A percentile compares a stretch with the other conserved stretches of the same genome.
These are phyloP conservation scores for Solanum hybrid DNA, from an alignment of 305 asterid species.

Conservation along the genomic window DNA sequence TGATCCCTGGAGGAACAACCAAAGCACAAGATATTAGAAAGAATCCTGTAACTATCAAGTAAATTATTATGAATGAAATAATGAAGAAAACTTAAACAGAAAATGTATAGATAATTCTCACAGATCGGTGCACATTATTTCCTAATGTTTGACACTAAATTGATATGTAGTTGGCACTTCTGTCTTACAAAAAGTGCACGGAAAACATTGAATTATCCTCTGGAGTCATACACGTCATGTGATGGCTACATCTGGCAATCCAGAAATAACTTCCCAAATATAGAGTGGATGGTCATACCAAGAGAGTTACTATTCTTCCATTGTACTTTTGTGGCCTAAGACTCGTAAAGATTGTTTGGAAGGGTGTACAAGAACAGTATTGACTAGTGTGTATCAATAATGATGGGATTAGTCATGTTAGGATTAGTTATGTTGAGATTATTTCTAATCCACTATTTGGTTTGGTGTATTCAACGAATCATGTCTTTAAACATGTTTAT, in stretches of 20 bases:
- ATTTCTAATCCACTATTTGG: neutral
- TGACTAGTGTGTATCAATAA: neutral
- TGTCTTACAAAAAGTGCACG: neutral
- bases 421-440: neutral
- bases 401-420: neutral
- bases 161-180: neutral
- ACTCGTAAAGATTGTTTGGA: neutral
- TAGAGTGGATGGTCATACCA: neutral
- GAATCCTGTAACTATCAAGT: neutral
- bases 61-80: neutral
- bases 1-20: slow-evolving; percentile 13
- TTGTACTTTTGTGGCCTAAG: neutral
- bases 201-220: neutral
- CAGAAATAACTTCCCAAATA: neutral
- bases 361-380: neutral
- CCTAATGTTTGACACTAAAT: neutral
- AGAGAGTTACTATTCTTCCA: neutral
- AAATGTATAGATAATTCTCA: neutral
- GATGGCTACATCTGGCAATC: neutral
- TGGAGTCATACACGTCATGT: neutral
- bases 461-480: neutral
- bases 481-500: neutral
- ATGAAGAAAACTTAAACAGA: neutral
- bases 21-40: neutral
- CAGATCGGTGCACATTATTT: neutral